A percentile compares a stretch with the other conserved stretches of the same genome.
These are phyloP conservation scores for Gossypium stocksii DNA, from an alignment of 345 rosid species.

Conservation along the genomic window DNA sequence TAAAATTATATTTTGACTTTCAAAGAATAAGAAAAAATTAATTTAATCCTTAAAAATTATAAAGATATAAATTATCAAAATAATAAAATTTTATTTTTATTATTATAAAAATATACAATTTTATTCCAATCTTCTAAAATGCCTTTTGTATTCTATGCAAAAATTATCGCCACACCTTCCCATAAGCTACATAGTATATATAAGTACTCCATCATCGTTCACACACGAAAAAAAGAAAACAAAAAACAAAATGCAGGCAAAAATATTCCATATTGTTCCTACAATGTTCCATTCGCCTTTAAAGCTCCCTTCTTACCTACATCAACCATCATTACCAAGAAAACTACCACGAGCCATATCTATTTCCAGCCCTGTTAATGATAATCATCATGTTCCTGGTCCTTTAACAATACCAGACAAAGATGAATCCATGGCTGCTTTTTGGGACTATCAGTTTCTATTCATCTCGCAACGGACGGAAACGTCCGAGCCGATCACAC, in stretches of 20 bases:
- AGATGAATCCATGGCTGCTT: slow-evolving; percentile 55
- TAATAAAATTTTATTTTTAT: too few species aligned
- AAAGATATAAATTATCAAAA: too few species aligned
- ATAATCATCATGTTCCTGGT: neutral
- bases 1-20: too few species aligned
- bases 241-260: slow-evolving; percentile 11
- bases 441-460: slow-evolving; percentile 82
- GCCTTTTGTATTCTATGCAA: too few species aligned
- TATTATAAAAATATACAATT: too few species aligned
- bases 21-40: too few species aligned
- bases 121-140: fast-evolving
- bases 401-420: neutral
- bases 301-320: slow-evolving; percentile 26
- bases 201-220: neutral
- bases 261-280: neutral
- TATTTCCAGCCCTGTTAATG: slow-evolving; percentile 33
- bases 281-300: neutral
- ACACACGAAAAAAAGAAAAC: neutral
- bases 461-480: slow-evolving; percentile 74
- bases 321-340: slow-evolving; percentile 22
- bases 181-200: neutral
- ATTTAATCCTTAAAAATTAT: too few species aligned
- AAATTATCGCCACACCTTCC: too few species aligned
- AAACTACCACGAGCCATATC: slow-evolving; percentile 44
- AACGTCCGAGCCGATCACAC: slow-evolving; percentile 42